Conservation (phyloP, 371 early-diverging fungal genomes). For the Mucor piriformis region DNA sequence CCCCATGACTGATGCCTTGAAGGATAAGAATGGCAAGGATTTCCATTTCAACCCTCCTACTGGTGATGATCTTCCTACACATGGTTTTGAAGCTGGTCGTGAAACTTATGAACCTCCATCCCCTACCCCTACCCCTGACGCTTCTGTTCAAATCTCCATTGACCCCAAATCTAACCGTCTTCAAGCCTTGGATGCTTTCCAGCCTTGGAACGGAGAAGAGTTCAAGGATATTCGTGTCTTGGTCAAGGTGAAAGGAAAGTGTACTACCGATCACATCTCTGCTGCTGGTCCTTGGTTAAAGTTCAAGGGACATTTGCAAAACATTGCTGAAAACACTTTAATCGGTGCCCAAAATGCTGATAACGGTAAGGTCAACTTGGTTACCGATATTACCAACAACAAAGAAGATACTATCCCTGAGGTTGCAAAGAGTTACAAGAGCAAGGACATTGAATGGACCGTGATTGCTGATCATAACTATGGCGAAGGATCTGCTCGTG, state of each 20-base stretch:
- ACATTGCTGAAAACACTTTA: constrained; percentile 95
- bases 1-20: constrained; percentile 84
- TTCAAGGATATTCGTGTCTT: constrained; percentile 75
- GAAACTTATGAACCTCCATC: constrained; percentile 62
- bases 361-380: constrained; percentile 84
- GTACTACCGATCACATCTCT: constrained; percentile 97
- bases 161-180: constrained; percentile 78
- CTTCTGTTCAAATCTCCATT: constrained; percentile 66
- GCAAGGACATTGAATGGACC: constrained; percentile 83
- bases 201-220: constrained; percentile 81
- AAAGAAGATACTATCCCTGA: constrained; percentile 83
- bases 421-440: constrained; percentile 89
- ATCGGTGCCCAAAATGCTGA: constrained; percentile 96
- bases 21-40: constrained; percentile 67
- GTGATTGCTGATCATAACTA: constrained; percentile 96
- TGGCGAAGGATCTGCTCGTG: constrained; percentile 97
- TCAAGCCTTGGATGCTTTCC: constrained; percentile 86
- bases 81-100: constrained; percentile 86
- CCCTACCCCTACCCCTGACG: constrained; percentile 62
- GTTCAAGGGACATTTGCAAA: constrained; percentile 96
- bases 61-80: constrained; percentile 85
- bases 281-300: constrained; percentile 97
- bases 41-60: constrained; percentile 84
- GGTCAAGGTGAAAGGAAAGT: constrained; percentile 95
- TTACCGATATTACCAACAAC: constrained; percentile 72